A percentile compares a stretch with the other conserved stretches of the same genome.
Conservation (phyloP, 805 yeast species). For the Pichia membranifaciens region DNA sequence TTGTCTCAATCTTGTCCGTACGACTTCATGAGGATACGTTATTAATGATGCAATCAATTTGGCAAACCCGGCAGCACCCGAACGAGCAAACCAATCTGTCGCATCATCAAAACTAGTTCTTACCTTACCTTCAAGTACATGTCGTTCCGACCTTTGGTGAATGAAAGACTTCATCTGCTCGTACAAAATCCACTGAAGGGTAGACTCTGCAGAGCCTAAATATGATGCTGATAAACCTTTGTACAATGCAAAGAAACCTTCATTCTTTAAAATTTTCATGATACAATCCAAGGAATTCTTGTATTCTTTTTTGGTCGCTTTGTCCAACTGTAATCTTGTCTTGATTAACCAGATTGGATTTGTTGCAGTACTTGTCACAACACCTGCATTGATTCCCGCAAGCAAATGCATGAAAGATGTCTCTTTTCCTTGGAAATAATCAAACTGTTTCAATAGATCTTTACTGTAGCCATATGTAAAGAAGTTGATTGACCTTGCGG, state of each 20-base stretch:
- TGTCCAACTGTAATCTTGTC: constrained; percentile 89
- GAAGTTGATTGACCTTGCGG: constrained; percentile 94
- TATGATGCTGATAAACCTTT: constrained; percentile 93
- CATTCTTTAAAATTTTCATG: constrained; percentile 58
- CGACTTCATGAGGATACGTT: constrained; percentile 96
- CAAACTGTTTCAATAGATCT: constrained; percentile 52
- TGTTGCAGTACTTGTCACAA: constrained; percentile 91
- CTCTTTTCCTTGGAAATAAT: constrained; percentile 69
- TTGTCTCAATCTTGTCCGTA: constrained; percentile 91
- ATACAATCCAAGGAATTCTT: constrained; percentile 84
- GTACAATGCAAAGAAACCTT: constrained; percentile 78
- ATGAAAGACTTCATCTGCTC: constrained; percentile 87
- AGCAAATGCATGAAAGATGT: constrained; percentile 78
- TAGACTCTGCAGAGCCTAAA: constrained; percentile 86
- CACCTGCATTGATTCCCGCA: constrained; percentile 88
- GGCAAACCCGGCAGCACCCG: constrained; percentile 97
- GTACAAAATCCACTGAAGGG: constrained; percentile 93
- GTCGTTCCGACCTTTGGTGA: constrained; percentile 39
- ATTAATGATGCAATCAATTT: constrained; percentile 87
- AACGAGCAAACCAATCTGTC: constrained; percentile 89
- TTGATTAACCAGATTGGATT: constrained; percentile 97
- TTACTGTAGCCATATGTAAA: constrained; percentile 95
- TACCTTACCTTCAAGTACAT: constrained; percentile 33
- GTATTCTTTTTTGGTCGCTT: constrained; percentile 56
- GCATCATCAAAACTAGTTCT: constrained; percentile 53